Base-by-base conservation (phyloP, 768 basidiomycete genomes). In the Pholiota conissans region DNA sequence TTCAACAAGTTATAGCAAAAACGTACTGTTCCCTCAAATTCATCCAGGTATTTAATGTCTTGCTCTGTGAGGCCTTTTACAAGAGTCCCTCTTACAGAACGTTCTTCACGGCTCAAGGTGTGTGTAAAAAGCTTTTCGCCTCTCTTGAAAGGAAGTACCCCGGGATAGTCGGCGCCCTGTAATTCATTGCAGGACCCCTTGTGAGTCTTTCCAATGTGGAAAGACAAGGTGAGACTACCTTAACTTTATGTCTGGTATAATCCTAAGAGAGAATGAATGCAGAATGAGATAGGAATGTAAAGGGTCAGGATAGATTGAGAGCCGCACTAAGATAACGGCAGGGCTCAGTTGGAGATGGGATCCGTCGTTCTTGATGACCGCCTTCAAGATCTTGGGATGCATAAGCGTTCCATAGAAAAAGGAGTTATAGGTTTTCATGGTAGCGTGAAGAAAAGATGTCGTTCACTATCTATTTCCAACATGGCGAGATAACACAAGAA, bases 401-500 rank as follows among this genome's bases (percentile, higher is more conserved):
- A 95, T 86, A 20, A 98, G 76, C 0, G 92, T 96, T 11, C 95
- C 95, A 71, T 95, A 94, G 76, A 93, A 90, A 72, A 95, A 95
- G 16, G 87, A 87, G 13, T 60, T 65, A 30, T 49, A 55, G n/a
- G 27, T 52, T 14, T 37, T 37, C 53, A 58, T 56, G 14, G 20
- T 52, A 13, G 28, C 22, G 27, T 40, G 34, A 29, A 40, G n/a
- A 39, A 10, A 40, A n/a, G n/a, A 46, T 11, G 11, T 45, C 42
- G n/a, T 26, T 45, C 6, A 4, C 18, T 24, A 11, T 45, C 10
- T 45, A 13, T 10, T 7, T 42, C 0, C 40, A 22, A 20, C 7
- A 6, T n/a, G 18, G 40, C 5, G 18, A 45, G 42, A 45, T 45
- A 45, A 45, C 42, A 45, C 7, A 7, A 35, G 34, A 11, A n/a